phyloP scores from a whole-genome alignment of 2,329 filamentous ascomycete genomes.

The Alternaria triticina region DNA sequence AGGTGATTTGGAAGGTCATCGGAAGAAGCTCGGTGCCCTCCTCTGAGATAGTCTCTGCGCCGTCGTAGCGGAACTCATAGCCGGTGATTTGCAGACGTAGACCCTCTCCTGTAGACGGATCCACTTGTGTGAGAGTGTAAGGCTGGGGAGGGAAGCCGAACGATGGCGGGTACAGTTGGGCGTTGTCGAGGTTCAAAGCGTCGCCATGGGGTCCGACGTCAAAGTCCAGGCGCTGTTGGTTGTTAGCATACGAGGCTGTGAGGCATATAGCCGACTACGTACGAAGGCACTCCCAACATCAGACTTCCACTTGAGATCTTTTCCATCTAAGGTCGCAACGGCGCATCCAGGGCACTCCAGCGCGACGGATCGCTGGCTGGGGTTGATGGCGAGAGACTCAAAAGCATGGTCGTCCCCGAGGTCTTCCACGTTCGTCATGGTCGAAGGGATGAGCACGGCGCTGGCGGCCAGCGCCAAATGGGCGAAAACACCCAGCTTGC shows the following conservation, averaged over 20 bases:
- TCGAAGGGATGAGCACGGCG: slow-evolving; percentile 45
- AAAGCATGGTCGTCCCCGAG: slow-evolving; percentile 39
- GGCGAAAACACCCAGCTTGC: slow-evolving; percentile 41
- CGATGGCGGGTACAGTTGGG: slow-evolving; percentile 48
- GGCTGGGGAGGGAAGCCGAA: slow-evolving; percentile 37
- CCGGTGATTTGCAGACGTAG: slow-evolving; percentile 45
- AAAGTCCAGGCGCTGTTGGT: slow-evolving; percentile 46
- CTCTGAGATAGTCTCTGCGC: slow-evolving; percentile 44
- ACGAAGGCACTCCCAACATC: slow-evolving; percentile 45
- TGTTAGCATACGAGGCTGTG: slow-evolving; percentile 24
- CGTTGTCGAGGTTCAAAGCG: slow-evolving; percentile 43
- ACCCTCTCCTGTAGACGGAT: slow-evolving; percentile 30
- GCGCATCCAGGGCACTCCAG: slow-evolving; percentile 46
- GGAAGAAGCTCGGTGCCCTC: slow-evolving; percentile 47
- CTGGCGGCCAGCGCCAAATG: slow-evolving; percentile 46
- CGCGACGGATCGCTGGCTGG: slow-evolving; percentile 39
- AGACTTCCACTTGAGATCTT: slow-evolving; percentile 35
- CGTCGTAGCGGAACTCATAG: slow-evolving; percentile 44
- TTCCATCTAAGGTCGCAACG: slow-evolving; percentile 32
- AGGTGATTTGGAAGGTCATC: slow-evolving; percentile 46
- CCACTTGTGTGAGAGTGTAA: slow-evolving; percentile 44
- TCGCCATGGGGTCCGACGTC: slow-evolving; percentile 40
- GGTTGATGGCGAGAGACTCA: slow-evolving; percentile 41
- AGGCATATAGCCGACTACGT: slow-evolving; percentile 16
- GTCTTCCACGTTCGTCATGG: slow-evolving; percentile 30